These are phyloP conservation scores for Zizania latifolia DNA, from an alignment of 176 grass and related monocot species.

Conservation along the genomic window DNA sequence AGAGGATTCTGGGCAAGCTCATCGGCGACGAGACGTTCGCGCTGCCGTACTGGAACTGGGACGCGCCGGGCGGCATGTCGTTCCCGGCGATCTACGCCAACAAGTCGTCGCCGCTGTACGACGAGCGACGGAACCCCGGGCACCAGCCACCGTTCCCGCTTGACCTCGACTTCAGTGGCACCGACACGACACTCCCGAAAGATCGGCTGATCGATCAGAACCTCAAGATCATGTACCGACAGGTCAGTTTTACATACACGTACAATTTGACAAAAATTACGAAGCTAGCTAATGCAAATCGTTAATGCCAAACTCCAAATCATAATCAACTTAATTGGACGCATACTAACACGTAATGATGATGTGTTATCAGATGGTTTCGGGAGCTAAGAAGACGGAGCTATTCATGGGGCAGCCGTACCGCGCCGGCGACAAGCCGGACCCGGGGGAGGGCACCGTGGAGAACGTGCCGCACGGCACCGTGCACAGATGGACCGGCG, in stretches of 20 bases:
- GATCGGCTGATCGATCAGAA: conserved; percentile 44
- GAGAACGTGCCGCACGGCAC: conserved; percentile 42
- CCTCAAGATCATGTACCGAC: conserved; percentile 67
- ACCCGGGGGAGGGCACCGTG: conserved; percentile 35
- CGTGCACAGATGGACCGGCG: conserved; percentile 40
- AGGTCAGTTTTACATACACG: conserved; percentile 20
- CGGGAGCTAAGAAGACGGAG: conserved; percentile 35
- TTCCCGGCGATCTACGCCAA: conserved; percentile 51
- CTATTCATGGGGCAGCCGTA: conserved; percentile 62
- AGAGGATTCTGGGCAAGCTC: conserved; percentile 67
- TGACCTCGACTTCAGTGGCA: conserved; percentile 44
- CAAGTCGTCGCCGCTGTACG: conserved; percentile 38
- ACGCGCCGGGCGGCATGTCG: conserved; percentile 54
- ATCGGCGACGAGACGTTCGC: conserved; percentile 72
- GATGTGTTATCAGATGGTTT: conserved; percentile 35
- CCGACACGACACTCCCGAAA: conserved; percentile 17
- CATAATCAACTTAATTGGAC: neutral
- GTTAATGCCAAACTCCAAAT: neutral
- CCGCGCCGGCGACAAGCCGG: conserved; percentile 42
- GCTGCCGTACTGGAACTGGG: conserved; percentile 90
- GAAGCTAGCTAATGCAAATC: neutral
- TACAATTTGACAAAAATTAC: neutral
- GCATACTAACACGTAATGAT: neutral
- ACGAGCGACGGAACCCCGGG: conserved; percentile 29
- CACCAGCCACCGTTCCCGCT: conserved; percentile 46